Percentiles rank a stretch among this genome's conserved stretches.
Evolutionary conservation across 495 filamentous ascomycete genomes (phyloP).

Genomic region (Hypoxylon lienhwacheense): DNA sequence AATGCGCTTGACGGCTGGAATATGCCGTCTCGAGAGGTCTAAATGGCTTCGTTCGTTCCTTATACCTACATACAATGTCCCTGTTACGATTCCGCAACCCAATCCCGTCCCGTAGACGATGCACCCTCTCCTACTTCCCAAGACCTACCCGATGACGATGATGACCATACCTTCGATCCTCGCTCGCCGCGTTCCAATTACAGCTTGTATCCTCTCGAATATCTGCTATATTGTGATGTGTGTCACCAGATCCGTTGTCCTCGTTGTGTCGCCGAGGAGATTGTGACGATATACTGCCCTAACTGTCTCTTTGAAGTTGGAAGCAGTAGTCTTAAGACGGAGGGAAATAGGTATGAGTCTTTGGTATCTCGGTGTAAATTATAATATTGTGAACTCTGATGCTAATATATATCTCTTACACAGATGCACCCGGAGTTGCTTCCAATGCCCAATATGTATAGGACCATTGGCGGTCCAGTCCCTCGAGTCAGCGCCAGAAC

Average conservation of each 20-base stretch:
- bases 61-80: slow-evolving; percentile 93
- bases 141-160: slow-evolving; percentile 63
- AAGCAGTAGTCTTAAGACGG: slow-evolving; percentile 82
- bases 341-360: slow-evolving; percentile 81
- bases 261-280: slow-evolving; percentile 87
- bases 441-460: slow-evolving; percentile 89
- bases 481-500: slow-evolving; percentile 57
- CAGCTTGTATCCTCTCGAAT: slow-evolving; percentile 89
- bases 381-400: background rate
- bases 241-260: slow-evolving; percentile 95
- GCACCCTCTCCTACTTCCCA: slow-evolving; percentile 38
- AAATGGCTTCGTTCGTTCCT: slow-evolving; percentile 77
- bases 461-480: slow-evolving; percentile 73
- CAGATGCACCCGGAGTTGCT: slow-evolving; percentile 93
- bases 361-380: background rate
- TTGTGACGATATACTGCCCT: slow-evolving; percentile 93
- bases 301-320: slow-evolving; percentile 94
- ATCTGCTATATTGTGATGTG: slow-evolving; percentile 93
- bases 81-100: slow-evolving; percentile 65
- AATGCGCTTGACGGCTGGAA: slow-evolving; percentile 18
- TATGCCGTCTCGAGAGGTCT: slow-evolving; percentile 32
- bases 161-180: slow-evolving; percentile 84
- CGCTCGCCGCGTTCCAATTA: slow-evolving; percentile 80
- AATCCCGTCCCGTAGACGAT: slow-evolving; percentile 47
- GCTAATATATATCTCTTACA: background rate